phyloP scores from a whole-genome alignment of 257 asterid species.

The Handroanthus guayacan region DNA sequence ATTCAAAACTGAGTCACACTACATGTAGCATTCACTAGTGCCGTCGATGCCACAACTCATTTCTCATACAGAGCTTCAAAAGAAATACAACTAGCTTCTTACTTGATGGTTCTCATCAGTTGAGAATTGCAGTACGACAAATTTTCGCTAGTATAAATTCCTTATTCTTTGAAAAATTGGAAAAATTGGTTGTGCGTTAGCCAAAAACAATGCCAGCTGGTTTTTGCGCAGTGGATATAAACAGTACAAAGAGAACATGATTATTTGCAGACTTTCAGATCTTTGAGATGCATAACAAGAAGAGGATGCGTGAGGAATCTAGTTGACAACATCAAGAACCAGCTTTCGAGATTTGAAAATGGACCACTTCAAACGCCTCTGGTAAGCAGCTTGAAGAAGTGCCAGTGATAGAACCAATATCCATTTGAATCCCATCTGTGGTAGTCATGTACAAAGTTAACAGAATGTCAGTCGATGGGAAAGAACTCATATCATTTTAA shows the following conservation, averaged over 20 bases:
- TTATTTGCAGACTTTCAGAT: constrained; percentile 33
- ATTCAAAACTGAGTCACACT: neutral
- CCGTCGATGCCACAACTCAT: neutral
- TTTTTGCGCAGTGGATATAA: constrained; percentile 24
- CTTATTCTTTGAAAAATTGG: constrained; percentile 42
- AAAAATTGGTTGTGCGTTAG: constrained; percentile 25
- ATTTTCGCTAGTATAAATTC: constrained; percentile 30
- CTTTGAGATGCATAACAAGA: neutral
- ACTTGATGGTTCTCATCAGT: constrained; percentile 22
- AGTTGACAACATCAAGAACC: constrained; percentile 81
- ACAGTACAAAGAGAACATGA: constrained; percentile 26
- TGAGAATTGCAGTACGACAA: constrained; percentile 5
- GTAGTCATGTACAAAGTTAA: neutral
- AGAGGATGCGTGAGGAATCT: constrained; percentile 18
- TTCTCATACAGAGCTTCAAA: constrained; percentile 31
- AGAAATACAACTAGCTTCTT: constrained; percentile 31
- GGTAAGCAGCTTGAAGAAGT: constrained; percentile 81
- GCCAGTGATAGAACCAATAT: constrained; percentile 78
- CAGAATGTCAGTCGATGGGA: neutral
- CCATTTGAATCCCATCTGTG: constrained; percentile 92
- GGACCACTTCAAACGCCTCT: constrained; percentile 83
- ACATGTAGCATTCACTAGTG: constrained; percentile 3
- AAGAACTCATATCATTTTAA: neutral
- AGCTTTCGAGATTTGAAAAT: constrained; percentile 77
- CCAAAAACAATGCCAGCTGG: constrained; percentile 35